phyloP scores from a whole-genome alignment of 495 filamentous ascomycete species.

The Podospora pseudoanserina region DNA sequence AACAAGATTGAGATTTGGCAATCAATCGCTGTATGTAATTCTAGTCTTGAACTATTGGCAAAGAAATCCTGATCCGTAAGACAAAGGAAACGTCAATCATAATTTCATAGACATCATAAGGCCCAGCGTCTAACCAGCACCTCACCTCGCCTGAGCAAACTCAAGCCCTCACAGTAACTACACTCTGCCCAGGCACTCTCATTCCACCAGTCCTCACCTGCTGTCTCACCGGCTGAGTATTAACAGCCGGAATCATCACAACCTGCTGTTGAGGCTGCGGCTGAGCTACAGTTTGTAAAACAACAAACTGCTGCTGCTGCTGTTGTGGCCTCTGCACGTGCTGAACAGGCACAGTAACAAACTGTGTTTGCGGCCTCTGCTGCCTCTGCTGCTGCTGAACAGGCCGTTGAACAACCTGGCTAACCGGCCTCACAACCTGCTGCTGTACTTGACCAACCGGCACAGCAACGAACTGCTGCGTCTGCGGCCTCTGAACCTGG shows the following conservation, averaged over 20 bases:
- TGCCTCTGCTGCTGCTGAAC: slow-evolving; percentile 6
- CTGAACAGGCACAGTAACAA: slow-evolving; percentile 3
- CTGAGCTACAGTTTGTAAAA: neutral
- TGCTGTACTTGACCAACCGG: neutral
- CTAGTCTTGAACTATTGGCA: neutral
- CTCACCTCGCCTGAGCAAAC: neutral
- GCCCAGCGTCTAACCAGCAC: neutral
- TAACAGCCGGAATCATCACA: slow-evolving; percentile 1
- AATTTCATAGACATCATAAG: neutral
- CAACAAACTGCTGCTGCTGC: slow-evolving; percentile 5
- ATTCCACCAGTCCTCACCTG: neutral
- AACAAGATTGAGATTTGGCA: neutral
- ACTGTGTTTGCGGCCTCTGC: neutral
- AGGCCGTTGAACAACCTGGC: neutral
- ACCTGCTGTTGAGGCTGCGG: slow-evolving; percentile 2
- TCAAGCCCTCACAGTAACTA: slow-evolving; percentile 2
- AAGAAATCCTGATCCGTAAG: neutral
- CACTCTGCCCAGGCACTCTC: slow-evolving; percentile 5
- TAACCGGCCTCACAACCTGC: neutral
- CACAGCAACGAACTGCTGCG: neutral
- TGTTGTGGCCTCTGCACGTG: neutral
- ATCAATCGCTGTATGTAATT: neutral
- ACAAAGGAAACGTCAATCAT: neutral
- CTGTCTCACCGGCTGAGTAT: neutral
- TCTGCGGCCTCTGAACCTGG: neutral